Conservation (phyloP, 2,329 filamentous ascomycete species). For the Clarireedia monteithiana region DNA sequence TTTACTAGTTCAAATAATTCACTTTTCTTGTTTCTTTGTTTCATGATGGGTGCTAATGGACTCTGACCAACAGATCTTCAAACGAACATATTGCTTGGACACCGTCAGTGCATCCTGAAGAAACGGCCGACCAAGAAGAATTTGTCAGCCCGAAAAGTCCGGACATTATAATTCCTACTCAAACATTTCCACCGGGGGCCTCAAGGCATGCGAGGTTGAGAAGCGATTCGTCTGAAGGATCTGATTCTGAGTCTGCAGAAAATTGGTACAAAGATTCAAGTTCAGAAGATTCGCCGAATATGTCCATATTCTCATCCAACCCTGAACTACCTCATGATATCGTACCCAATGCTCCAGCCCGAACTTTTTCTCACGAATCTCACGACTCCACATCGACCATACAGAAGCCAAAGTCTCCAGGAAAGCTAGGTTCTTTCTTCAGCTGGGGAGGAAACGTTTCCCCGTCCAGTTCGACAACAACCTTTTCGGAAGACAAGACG, state of each 20-base stretch:
- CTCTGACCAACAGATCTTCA: slow-evolving; percentile 15
- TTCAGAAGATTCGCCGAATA: slow-evolving; percentile 23
- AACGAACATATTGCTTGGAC: slow-evolving; percentile 22
- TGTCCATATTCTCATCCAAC: slow-evolving; percentile 30
- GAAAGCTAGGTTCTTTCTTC: slow-evolving; percentile 58
- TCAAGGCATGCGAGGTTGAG: slow-evolving; percentile 26
- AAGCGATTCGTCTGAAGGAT: slow-evolving; percentile 24
- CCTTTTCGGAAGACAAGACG: slow-evolving; percentile 43
- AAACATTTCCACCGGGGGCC: slow-evolving; percentile 11
- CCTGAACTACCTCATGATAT: slow-evolving; percentile 26
- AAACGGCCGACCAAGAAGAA: slow-evolving; percentile 13
- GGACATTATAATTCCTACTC: slow-evolving; percentile 20
- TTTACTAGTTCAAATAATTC: neutral
- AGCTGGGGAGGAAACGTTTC: slow-evolving; percentile 52
- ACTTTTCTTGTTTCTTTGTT: neutral
- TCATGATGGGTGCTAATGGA: neutral
- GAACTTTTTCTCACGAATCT: slow-evolving; percentile 23
- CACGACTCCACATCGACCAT: slow-evolving; percentile 22
- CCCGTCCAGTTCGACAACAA: slow-evolving; percentile 51
- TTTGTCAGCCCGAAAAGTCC: slow-evolving; percentile 15
- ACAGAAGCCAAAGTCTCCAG: slow-evolving; percentile 40
- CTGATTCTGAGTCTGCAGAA: slow-evolving; percentile 23
- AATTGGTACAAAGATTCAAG: slow-evolving; percentile 26
- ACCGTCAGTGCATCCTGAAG: slow-evolving; percentile 13
- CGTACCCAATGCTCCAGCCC: slow-evolving; percentile 16